Base-by-base conservation (phyloP, 148 eudicot species). In the Tetragonia tetragonoides region DNA sequence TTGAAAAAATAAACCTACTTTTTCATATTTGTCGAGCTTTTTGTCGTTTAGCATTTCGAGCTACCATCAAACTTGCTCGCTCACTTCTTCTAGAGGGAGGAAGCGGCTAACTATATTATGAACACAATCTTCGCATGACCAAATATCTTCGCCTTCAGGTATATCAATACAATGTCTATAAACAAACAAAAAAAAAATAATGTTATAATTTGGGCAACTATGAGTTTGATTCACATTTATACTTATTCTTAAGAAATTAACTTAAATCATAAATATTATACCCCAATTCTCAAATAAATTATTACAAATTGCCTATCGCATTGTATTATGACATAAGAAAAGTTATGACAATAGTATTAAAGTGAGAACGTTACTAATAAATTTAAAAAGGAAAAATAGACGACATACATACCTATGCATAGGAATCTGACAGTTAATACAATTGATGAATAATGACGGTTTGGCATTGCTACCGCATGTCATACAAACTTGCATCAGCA, bases 101-200 rank as follows among this genome's bases (percentile, higher is more conserved):
- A 54, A 14, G 23, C 3, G 0, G 7, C 28, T 10, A 10, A 1
- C 12, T 4, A 2, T 18, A 8, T 73, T 15, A 17, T 0, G 3
- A 20, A 34, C 54, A 74, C 77, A 74, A 17, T 57, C 76, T 57
- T 73, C 49, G 41, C 76, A 73, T 14, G 12, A 2, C 77, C 77
- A 74, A 64, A 37, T 24, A 24, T 64, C 6, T 2, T 64, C 21
- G 3, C 10, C 68, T 24, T 64, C 68, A 28, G 17, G 40, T 10
- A 5, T 2, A 24, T 64, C 40, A 24, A 64, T 12, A 28, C 68
- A 64, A 64, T 64, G 28, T 10, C 68, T 64, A 18, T 11, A 2
- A 24, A 24, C 24, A 64, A 64, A 5, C 4, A 21, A 62, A n/a
- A 5, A n/a, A 5, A 54, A 54, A 54, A 54, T 10, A 5, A 46